A percentile compares a stretch with the other conserved stretches of the same genome.
These are phyloP conservation scores for Aspergillus arachidicola DNA, from an alignment of 2,329 filamentous ascomycete genomes.

Conservation along the genomic window DNA sequence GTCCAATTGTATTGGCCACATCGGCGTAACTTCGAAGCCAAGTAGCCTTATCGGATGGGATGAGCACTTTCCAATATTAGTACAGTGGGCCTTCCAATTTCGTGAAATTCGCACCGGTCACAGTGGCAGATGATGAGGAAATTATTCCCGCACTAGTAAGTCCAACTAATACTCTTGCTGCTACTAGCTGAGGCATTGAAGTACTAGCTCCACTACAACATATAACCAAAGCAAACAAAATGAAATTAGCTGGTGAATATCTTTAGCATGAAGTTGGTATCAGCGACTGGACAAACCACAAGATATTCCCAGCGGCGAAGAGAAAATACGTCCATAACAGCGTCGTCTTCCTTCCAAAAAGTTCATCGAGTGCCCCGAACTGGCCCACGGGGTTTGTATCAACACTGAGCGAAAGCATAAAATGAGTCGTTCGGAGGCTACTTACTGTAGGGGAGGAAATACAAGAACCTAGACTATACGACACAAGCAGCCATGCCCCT, in stretches of 20 bases:
- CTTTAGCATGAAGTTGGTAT: neutral
- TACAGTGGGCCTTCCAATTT: neutral
- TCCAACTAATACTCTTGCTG: neutral
- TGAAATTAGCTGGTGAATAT: neutral
- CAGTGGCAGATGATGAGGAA: neutral
- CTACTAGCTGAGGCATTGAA: neutral
- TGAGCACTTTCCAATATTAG: neutral
- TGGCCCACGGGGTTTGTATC: neutral
- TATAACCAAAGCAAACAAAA: neutral
- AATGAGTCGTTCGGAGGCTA: neutral
- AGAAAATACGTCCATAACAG: neutral
- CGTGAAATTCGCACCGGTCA: neutral
- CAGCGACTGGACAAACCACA: neutral
- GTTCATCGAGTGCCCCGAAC: neutral
- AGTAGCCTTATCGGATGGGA: neutral
- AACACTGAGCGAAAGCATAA: neutral
- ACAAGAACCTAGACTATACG: neutral
- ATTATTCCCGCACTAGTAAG: neutral
- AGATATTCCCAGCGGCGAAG: neutral
- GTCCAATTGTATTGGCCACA: neutral
- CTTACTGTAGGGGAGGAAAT: neutral
- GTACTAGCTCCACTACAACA: neutral
- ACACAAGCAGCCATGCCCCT: neutral
- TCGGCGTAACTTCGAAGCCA: neutral
- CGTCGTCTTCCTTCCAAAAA: neutral